Evolutionary conservation across 805 yeast genomes (phyloP).

Genomic region (Saccharomycopsis javanensis): DNA sequence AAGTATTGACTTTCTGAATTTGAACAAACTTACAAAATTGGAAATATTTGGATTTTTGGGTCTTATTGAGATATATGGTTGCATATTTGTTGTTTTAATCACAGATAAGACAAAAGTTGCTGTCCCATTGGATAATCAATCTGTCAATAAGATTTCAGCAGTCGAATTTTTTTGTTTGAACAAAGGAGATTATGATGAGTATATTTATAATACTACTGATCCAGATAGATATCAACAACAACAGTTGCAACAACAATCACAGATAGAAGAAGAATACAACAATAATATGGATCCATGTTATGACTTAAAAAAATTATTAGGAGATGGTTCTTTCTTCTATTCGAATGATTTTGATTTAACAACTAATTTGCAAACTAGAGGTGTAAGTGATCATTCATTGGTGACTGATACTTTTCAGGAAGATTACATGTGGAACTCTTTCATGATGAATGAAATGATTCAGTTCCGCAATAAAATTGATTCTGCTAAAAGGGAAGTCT

Average conservation of each 20-base stretch:
- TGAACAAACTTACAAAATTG: constrained; percentile 34
- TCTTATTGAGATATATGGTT: constrained; percentile 55
- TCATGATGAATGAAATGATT: constrained; percentile 75
- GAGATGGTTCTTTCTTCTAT: constrained; percentile 86
- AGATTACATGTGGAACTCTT: constrained; percentile 95
- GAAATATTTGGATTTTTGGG: constrained; percentile 70
- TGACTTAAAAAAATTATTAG: constrained; percentile 64
- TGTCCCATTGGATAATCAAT: constrained; percentile 66
- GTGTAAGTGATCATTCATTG: constrained; percentile 38
- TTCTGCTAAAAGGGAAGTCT: constrained; percentile 40
- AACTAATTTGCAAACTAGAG: constrained; percentile 71
- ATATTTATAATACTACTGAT: not conserved
- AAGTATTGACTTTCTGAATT: constrained; percentile 29
- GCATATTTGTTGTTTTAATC: constrained; percentile 68
- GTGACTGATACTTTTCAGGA: constrained; percentile 56
- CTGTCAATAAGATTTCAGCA: constrained; percentile 68
- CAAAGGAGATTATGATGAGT: constrained; percentile 59
- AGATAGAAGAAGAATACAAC: constrained; percentile 8
- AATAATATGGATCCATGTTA: constrained; percentile 69
- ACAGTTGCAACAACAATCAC: not conserved
- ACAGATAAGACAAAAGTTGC: constrained; percentile 75
- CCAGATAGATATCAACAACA: not conserved
- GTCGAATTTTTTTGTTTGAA: constrained; percentile 81
- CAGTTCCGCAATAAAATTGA: constrained; percentile 66
- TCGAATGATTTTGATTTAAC: constrained; percentile 91